Conservation (phyloP, 768 basidiomycete genomes). For the Pleurotus tuber-regium region DNA sequence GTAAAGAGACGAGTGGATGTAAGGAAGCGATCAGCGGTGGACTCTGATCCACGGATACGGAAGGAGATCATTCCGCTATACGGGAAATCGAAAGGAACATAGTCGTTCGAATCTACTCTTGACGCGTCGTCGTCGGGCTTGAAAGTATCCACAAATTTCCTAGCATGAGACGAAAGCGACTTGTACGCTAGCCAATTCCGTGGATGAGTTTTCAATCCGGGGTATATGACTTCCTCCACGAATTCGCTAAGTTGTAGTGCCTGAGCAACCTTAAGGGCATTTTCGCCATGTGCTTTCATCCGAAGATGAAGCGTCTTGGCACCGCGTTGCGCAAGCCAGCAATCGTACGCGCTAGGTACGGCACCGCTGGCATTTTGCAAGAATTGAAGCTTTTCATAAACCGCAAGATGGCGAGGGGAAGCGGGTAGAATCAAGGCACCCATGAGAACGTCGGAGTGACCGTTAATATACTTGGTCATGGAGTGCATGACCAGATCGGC, state of each 20-base stretch:
- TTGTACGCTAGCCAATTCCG: constrained; percentile 62
- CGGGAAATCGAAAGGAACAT: constrained; percentile 57
- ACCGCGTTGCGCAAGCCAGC: constrained; percentile 87
- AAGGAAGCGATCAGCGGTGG: constrained; percentile 66
- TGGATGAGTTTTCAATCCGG: constrained; percentile 69
- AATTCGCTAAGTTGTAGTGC: constrained; percentile 50
- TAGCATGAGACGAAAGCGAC: constrained; percentile 68
- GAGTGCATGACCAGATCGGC: constrained; percentile 87
- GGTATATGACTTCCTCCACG: constrained; percentile 86
- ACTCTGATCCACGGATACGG: constrained; percentile 57
- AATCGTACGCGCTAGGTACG: constrained; percentile 83
- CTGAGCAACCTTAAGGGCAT: constrained; percentile 74
- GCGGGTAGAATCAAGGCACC: constrained; percentile 75
- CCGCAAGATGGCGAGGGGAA: constrained; percentile 33
- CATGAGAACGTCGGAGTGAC: constrained; percentile 93
- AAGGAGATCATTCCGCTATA: constrained; percentile 91
- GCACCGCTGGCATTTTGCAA: constrained; percentile 89
- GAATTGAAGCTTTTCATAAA: constrained; percentile 68
- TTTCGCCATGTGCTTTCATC: constrained; percentile 83
- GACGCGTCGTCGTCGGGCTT: constrained; percentile 24
- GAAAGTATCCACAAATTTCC: constrained; percentile 50
- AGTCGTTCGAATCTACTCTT: constrained; percentile 30
- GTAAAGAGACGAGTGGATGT: constrained; percentile 64
- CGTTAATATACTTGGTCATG: constrained; percentile 90
- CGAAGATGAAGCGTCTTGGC: constrained; percentile 89